Conservation (phyloP, 495 filamentous ascomycete species). For the Wilcoxina mikolae region DNA sequence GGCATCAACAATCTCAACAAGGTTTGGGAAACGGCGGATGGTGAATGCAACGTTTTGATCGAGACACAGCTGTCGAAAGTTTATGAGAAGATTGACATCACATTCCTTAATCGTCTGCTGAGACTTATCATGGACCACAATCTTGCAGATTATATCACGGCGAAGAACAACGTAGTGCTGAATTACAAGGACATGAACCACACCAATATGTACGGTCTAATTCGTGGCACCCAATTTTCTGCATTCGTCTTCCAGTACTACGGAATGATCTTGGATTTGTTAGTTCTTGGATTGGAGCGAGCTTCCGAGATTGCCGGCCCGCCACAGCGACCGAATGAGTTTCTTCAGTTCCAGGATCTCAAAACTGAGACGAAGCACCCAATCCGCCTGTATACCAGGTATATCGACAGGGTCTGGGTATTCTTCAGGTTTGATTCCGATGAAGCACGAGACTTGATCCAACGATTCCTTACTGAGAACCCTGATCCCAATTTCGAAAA, state of each 20-base stretch:
- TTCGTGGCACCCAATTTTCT: constrained; percentile 92
- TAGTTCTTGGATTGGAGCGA: constrained; percentile 83
- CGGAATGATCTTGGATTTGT: constrained; percentile 82
- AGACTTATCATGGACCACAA: constrained; percentile 99
- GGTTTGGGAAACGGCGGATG: constrained; percentile 90
- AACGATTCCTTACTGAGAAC: constrained; percentile 94
- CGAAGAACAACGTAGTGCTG: constrained; percentile 98
- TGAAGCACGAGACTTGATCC: constrained; percentile 89
- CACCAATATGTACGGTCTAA: constrained; percentile 96
- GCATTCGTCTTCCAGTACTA: constrained; percentile 99
- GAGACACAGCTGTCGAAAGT: constrained; percentile 97
- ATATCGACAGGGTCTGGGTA: constrained; percentile 98
- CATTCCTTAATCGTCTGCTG: constrained; percentile 80
- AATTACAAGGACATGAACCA: constrained; percentile 99
- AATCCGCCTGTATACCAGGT: constrained; percentile 89
- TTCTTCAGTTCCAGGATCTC: constrained; percentile 88
- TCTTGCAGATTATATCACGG: constrained; percentile 95
- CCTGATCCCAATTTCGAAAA: constrained; percentile 99
- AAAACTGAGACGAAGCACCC: constrained; percentile 84
- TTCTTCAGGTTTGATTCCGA: constrained; percentile 89
- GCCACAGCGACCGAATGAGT: constrained; percentile 93
- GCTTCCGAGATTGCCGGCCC: constrained; percentile 95
- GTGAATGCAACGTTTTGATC: constrained; percentile 98
- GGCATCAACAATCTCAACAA: constrained; percentile 98
- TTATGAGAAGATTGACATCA: constrained; percentile 98